phyloP scores from a whole-genome alignment of 495 filamentous ascomycete species.

The Ascodesmis nigricans region DNA sequence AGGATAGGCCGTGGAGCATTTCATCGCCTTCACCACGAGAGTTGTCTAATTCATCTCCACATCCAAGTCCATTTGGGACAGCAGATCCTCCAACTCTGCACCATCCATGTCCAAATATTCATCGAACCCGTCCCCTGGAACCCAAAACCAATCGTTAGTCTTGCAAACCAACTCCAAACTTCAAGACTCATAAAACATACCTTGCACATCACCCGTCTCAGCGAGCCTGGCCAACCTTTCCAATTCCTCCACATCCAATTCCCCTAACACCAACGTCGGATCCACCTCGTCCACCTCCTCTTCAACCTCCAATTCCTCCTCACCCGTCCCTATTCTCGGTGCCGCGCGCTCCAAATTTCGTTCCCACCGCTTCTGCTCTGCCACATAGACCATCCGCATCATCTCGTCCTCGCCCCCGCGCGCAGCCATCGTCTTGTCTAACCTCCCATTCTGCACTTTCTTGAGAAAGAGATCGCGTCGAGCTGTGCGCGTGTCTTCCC shows the following conservation, averaged over 20 bases:
- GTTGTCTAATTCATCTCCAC: slow-evolving; percentile 6
- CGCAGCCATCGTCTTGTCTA: slow-evolving; percentile 41
- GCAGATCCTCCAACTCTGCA: slow-evolving; percentile 16
- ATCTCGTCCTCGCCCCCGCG: slow-evolving; percentile 57
- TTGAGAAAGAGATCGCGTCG: slow-evolving; percentile 48
- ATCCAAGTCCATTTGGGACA: slow-evolving; percentile 17
- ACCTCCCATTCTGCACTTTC: slow-evolving; percentile 47
- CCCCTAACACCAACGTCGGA: slow-evolving; percentile 3
- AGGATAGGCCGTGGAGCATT: slow-evolving; percentile 7
- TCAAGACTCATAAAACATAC: no score
- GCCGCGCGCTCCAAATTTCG: slow-evolving; percentile 19
- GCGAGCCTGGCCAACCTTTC: no score
- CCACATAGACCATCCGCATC: slow-evolving; percentile 27
- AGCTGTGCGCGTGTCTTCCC: slow-evolving; percentile 30
- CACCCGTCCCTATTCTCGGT: slow-evolving; percentile 20
- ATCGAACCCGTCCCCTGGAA: slow-evolving; percentile 14
- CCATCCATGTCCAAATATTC: slow-evolving; percentile 18
- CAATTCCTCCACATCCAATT: slow-evolving; percentile 10
- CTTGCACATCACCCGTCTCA: no score
- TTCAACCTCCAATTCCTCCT: slow-evolving; percentile 21
- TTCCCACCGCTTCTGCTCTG: slow-evolving; percentile 28
- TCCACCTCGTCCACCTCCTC: no score
- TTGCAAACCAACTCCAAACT: slow-evolving; percentile 17
- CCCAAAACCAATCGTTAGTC: no score
- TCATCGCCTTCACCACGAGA: slow-evolving; percentile 17